phyloP scores from a whole-genome alignment of 257 asterid species.

The Ilex aquifolium region DNA sequence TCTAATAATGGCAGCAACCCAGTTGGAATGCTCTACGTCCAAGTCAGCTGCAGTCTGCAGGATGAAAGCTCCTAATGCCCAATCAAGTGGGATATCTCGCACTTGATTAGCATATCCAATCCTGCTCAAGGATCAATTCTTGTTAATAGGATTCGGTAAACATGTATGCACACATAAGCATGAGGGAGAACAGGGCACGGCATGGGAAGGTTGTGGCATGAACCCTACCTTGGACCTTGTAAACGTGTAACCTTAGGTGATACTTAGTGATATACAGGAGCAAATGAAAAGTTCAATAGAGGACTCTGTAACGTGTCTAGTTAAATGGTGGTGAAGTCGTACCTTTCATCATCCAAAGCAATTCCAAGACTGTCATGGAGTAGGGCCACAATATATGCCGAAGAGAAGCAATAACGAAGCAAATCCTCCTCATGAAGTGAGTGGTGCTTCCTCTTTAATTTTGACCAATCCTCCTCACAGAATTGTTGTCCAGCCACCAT shows the following conservation, averaged over 20 bases:
- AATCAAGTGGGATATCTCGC: constrained; percentile 71
- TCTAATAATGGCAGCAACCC: constrained; percentile 29
- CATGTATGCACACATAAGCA: too few relatives aligned
- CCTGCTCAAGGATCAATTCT: constrained; percentile 26
- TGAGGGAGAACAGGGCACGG: too few relatives aligned
- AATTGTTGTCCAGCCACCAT: constrained; percentile 77
- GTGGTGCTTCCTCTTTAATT: constrained; percentile 50
- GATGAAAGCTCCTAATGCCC: constrained; percentile 95
- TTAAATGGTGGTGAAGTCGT: not conserved
- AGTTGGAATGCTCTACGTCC: constrained; percentile 34
- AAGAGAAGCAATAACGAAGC: constrained; percentile 83
- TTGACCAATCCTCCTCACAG: constrained; percentile 82
- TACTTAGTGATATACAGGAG: too few relatives aligned
- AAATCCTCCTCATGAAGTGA: constrained; percentile 69
- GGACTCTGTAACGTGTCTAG: too few relatives aligned
- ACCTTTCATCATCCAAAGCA: constrained; percentile 79
- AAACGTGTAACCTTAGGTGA: too few relatives aligned
- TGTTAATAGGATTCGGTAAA: not conserved
- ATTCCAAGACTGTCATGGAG: constrained; percentile 98
- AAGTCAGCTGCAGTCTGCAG: constrained; percentile 42
- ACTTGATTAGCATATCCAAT: constrained; percentile 73
- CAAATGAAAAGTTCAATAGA: too few relatives aligned
- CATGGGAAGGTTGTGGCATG: too few relatives aligned
- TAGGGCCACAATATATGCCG: constrained; percentile 89
- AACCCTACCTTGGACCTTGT: too few relatives aligned